Percentiles rank a stretch among this genome's conserved stretches.
These are phyloP conservation scores for Ustilago cynodontis DNA, from an alignment of 1,284 basidiomycete species.

Conservation along the genomic window DNA sequence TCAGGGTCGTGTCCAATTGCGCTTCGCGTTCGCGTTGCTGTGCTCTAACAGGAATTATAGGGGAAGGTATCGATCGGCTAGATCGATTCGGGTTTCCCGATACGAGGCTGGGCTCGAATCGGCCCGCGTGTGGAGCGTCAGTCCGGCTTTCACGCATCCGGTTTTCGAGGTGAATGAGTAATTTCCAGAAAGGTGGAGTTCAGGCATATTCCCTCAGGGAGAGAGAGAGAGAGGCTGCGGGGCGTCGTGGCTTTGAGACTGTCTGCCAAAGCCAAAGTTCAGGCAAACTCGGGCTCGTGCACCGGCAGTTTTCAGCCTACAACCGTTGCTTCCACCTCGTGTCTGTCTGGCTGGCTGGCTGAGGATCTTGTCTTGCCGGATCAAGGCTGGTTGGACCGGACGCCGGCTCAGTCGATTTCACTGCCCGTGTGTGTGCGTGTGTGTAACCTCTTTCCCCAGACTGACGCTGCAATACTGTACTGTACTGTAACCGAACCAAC, in stretches of 20 bases:
- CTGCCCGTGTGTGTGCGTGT: background rate
- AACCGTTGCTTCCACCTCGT: background rate
- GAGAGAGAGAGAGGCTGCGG: background rate
- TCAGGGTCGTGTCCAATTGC: background rate
- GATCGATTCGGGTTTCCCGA: background rate
- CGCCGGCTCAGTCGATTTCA: background rate
- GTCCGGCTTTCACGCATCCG: conserved; percentile 10
- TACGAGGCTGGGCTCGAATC: background rate
- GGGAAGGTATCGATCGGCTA: background rate
- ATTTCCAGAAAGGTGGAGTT: background rate
- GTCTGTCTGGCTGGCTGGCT: background rate
- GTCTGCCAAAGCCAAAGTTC: background rate
- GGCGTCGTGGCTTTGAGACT: conserved; percentile 3
- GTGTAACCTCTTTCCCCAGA: background rate
- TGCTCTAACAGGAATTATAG: background rate
- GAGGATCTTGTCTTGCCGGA: conserved; percentile 3
- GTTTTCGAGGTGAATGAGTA: background rate
- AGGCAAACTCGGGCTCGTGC: background rate
- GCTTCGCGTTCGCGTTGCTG: background rate
- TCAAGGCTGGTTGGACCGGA: conserved; percentile 1
- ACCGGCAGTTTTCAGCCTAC: conserved; percentile 3
- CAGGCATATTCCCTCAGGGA: background rate
- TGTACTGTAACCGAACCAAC: background rate
- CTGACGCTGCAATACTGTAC: background rate
- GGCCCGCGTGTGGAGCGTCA: background rate